Percentiles rank a stretch among this genome's conserved stretches.
phyloP scores from a whole-genome alignment of 192 early-diverging fungal species.

The Diversispora epigaea region DNA sequence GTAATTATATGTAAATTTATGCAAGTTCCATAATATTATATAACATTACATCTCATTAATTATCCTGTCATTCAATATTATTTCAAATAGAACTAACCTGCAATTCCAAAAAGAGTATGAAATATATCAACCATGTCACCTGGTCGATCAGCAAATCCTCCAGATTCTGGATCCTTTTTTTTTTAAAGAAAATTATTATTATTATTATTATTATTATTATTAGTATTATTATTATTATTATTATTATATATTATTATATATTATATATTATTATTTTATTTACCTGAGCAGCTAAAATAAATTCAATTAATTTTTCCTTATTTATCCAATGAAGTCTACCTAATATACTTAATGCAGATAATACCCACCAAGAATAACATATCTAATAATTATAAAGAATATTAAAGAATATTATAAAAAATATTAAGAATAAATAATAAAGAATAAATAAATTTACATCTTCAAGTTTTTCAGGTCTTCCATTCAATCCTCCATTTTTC shows the following conservation, averaged over 20 bases:
- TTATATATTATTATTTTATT: no score
- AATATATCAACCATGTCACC: constrained; percentile 94
- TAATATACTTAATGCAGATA: constrained; percentile 83
- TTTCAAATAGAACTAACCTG: constrained; percentile 47
- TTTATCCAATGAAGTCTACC: constrained; percentile 86
- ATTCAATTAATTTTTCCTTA: constrained; percentile 63
- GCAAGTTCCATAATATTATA: no score
- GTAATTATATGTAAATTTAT: no score
- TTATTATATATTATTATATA: no score
- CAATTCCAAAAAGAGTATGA: constrained; percentile 94
- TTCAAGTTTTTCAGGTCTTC: constrained; percentile 92
- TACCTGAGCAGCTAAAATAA: constrained; percentile 81
- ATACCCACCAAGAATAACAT: constrained; percentile 99
- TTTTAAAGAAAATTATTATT: no score
- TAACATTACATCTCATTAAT: no score
- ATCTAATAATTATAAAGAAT: constrained; percentile 46
- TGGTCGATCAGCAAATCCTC: constrained; percentile 92
- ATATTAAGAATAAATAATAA: background rate
- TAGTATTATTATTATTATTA: no score
- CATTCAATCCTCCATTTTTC: constrained; percentile 89
- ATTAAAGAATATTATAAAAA: background rate
- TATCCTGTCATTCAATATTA: background rate
- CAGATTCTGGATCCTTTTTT: constrained; percentile 70
- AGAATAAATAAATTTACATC: constrained; percentile 62
- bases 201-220: no score